phyloP scores from a whole-genome alignment of 192 early-diverging fungal species.

The Coemansia reversa region DNA sequence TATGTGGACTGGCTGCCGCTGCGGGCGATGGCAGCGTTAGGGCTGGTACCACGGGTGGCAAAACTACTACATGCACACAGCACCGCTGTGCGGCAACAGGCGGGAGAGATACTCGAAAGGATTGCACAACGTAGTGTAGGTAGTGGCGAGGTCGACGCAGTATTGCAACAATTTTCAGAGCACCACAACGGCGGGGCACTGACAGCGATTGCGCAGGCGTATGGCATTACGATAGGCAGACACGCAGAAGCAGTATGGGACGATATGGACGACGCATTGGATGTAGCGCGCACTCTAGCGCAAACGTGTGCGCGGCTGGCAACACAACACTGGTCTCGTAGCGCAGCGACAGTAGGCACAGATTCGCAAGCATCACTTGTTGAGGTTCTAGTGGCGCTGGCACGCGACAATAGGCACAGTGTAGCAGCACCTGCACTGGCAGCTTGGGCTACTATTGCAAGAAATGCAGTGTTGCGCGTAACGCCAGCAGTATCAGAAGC shows the following conservation, averaged over 20 bases:
- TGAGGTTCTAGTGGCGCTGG: constrained; percentile 33
- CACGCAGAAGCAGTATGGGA: constrained; percentile 13
- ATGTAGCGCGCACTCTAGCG: constrained; percentile 17
- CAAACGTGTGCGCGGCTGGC: constrained; percentile 16
- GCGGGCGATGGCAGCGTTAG: constrained; percentile 23
- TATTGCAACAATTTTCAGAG: constrained; percentile 38
- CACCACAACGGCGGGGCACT: constrained; percentile 4
- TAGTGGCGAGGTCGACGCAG: constrained; percentile 32
- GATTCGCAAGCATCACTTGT: constrained; percentile 11
- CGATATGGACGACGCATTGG: constrained; percentile 32
- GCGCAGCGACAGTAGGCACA: constrained; percentile 13
- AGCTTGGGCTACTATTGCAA: constrained; percentile 32
- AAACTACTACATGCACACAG: constrained; percentile 18
- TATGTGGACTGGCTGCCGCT: constrained; percentile 47
- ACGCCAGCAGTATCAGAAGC: constrained; percentile 14
- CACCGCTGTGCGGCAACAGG: constrained; percentile 21
- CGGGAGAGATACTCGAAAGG: constrained; percentile 24
- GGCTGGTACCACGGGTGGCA: constrained; percentile 19
- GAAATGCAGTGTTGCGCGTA: constrained; percentile 19
- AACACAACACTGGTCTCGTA: constrained; percentile 46
- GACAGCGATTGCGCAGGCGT: constrained; percentile 16
- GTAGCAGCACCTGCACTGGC: constrained; percentile 28
- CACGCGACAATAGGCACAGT: constrained; percentile 26
- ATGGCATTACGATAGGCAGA: constrained; percentile 12
- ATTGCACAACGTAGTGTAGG: constrained; percentile 22